phyloP scores from a whole-genome alignment of 306 rosid genomes.

The Cyamopsis tetragonoloba region DNA sequence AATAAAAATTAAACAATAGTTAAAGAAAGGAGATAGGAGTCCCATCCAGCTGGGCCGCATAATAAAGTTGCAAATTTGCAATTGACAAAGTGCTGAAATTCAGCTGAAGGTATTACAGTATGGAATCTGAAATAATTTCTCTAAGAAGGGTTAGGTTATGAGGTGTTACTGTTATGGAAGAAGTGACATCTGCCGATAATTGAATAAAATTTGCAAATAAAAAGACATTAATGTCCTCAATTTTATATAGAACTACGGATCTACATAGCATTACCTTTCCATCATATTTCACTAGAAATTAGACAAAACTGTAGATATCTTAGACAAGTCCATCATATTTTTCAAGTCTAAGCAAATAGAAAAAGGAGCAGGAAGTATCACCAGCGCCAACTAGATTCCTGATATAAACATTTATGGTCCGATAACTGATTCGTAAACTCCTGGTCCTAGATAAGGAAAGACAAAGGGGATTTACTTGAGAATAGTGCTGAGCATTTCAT shows the following conservation, averaged over 20 bases:
- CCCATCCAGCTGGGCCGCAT: not conserved
- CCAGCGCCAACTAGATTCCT: constrained; percentile 15
- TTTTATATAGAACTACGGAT: not conserved
- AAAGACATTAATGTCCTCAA: not conserved
- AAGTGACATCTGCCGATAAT: not conserved
- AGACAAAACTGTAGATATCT: not conserved
- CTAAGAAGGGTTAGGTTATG: not conserved
- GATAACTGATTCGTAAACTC: not conserved
- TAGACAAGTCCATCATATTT: not conserved
- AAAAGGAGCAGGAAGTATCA: constrained; percentile 4
- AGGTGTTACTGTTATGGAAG: not conserved
- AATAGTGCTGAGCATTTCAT: constrained; percentile 50
- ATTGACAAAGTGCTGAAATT: constrained; percentile 3
- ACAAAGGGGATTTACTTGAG: constrained; percentile 39
- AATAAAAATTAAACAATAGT: constrained; percentile 1
- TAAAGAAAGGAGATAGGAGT: not conserved
- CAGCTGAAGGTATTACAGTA: not conserved
- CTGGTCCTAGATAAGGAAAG: not conserved
- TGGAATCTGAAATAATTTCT: not conserved
- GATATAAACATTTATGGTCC: not conserved
- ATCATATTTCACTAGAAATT: no score
- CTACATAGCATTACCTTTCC: no score
- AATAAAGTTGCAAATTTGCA: constrained; percentile 15
- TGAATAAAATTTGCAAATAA: not conserved
- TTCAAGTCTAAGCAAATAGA: not conserved